Evolutionary conservation across 2,329 filamentous ascomycete genomes (phyloP).

Genomic region (Cadophora gregata): DNA sequence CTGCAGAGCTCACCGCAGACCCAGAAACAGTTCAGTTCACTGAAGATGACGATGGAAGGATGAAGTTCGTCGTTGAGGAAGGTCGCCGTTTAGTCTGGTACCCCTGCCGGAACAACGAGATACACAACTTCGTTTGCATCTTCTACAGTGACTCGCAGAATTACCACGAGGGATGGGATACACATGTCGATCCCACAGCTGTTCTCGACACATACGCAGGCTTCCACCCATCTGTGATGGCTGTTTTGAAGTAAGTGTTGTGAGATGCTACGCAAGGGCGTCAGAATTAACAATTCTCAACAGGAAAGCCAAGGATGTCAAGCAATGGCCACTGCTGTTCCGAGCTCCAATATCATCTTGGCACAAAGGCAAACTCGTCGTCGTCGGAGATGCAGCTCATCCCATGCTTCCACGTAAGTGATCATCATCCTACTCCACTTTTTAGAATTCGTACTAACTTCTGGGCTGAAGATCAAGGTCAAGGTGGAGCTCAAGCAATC

Average conservation of each 20-base stretch:
- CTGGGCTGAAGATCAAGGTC: slow-evolving; percentile 54
- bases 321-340: slow-evolving; percentile 57
- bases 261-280: background rate
- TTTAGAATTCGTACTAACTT: background rate
- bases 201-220: slow-evolving; percentile 49
- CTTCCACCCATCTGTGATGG: slow-evolving; percentile 51
- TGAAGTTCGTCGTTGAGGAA: slow-evolving; percentile 41
- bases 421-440: slow-evolving; percentile 6
- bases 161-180: slow-evolving; percentile 46
- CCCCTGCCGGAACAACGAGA: slow-evolving; percentile 52
- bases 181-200: slow-evolving; percentile 45
- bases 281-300: background rate
- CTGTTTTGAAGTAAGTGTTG: slow-evolving; percentile 50
- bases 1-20: slow-evolving; percentile 41
- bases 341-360: slow-evolving; percentile 50
- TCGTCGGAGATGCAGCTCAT: slow-evolving; percentile 72
- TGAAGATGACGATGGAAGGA: slow-evolving; percentile 36
- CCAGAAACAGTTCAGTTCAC: slow-evolving; percentile 43
- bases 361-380: slow-evolving; percentile 57
- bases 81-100: slow-evolving; percentile 55
- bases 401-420: slow-evolving; percentile 65
- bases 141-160: slow-evolving; percentile 53
- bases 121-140: slow-evolving; percentile 57
- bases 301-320: slow-evolving; percentile 48
- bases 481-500: slow-evolving; percentile 68